These are phyloP conservation scores for Dalechampia spathulata DNA, from an alignment of 441 rosid species.

Conservation along the genomic window DNA sequence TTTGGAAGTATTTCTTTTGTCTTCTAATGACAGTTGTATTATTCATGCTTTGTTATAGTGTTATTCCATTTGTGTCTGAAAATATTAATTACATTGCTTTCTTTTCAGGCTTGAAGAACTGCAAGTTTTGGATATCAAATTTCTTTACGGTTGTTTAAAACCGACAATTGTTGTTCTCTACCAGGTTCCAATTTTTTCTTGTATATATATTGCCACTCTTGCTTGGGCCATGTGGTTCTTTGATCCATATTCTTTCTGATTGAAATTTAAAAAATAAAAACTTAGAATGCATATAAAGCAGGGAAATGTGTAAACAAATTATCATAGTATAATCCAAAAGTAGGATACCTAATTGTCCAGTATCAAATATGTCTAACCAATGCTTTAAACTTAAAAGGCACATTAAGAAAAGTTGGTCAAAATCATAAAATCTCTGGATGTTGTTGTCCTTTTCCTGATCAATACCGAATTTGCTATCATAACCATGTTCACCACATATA, in stretches of 20 bases:
- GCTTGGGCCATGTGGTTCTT: not conserved
- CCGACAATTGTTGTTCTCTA: slow-evolving; percentile 95
- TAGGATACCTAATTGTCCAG: not conserved
- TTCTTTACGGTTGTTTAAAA: slow-evolving; percentile 80
- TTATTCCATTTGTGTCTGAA: slow-evolving; percentile 3
- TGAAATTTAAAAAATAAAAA: no score
- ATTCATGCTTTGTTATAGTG: no score
- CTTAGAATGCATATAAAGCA: no score
- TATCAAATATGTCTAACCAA: not conserved
- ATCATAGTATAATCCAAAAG: not conserved
- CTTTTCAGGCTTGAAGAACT: slow-evolving; percentile 92
- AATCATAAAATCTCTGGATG: not conserved
- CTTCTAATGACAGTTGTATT: not conserved
- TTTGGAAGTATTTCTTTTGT: not conserved
- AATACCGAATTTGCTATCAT: not conserved
- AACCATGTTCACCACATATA: not conserved
- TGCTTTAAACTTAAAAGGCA: not conserved
- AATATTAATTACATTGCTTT: slow-evolving; percentile 2
- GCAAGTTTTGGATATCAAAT: slow-evolving; percentile 93
- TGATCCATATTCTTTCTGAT: not conserved
- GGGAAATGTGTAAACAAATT: no score
- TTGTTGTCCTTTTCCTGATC: not conserved
- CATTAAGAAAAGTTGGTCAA: not conserved
- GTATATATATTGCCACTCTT: not conserved
- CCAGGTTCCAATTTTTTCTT: slow-evolving; percentile 43